Percentiles rank a stretch among this genome's conserved stretches.
Conservation (phyloP, 2,329 filamentous ascomycete genomes). For the Aspergillus sp. region DNA sequence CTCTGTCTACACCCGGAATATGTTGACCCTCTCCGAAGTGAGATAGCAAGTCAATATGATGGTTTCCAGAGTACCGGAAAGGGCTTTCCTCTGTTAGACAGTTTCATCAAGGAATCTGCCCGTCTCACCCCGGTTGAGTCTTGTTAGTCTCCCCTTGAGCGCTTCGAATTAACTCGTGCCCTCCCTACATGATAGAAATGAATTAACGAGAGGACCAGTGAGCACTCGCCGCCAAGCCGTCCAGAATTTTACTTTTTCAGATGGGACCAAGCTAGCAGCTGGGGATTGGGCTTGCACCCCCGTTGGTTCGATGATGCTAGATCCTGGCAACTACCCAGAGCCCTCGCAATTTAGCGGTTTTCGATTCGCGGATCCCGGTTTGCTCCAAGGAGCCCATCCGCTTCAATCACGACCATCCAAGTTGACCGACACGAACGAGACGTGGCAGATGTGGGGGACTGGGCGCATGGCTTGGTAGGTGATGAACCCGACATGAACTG, state of each 20-base stretch:
- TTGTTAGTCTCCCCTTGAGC: not conserved
- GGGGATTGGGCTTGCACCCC: constrained; percentile 1
- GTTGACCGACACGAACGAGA: not conserved
- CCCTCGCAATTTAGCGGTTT: not conserved
- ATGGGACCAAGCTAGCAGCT: not conserved
- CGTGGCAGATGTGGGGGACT: not conserved
- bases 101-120: not conserved
- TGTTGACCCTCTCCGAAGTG: not conserved
- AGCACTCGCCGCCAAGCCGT: not conserved
- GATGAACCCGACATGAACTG: too few relatives aligned
- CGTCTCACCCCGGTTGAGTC: not conserved
- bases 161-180: not conserved
- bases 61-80: not conserved
- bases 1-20: not conserved
- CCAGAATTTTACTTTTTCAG: not conserved
- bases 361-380: not conserved
- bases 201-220: not conserved
- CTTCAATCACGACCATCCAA: not conserved
- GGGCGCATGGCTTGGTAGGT: not conserved
- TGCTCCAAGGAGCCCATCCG: not conserved
- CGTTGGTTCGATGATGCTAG: not conserved
- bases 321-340: not conserved
- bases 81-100: not conserved
- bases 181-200: not conserved
- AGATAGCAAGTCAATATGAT: not conserved